A percentile compares a stretch with the other conserved stretches of the same genome.
phyloP scores from a whole-genome alignment of 2,329 filamentous ascomycete species.

The Alternaria sp. region DNA sequence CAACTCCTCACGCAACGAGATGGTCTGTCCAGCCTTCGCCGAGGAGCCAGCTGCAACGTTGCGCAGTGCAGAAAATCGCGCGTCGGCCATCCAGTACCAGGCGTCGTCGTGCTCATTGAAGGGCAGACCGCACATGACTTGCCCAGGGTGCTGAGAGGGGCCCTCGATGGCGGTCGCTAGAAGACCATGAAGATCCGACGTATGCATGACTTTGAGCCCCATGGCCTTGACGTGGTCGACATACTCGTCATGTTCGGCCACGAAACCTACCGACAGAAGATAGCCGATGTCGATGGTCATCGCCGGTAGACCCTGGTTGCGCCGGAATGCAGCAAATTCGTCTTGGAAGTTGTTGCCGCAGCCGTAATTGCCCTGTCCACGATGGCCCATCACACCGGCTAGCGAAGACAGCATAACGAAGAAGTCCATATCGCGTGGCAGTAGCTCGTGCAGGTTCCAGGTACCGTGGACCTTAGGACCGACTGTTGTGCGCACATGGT shows the following conservation, averaged over 20 bases:
- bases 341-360: constrained; percentile 32
- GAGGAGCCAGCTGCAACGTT: constrained; percentile 7
- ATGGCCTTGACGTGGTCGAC: constrained; percentile 13
- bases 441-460: constrained; percentile 32
- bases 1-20: constrained; percentile 8
- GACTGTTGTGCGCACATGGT: constrained; percentile 3
- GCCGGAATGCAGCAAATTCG: constrained; percentile 24
- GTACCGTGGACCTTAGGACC: constrained; percentile 44
- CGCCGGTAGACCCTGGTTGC: constrained; percentile 40
- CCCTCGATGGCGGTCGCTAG: constrained; percentile 9
- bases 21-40: background rate
- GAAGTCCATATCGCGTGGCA: constrained; percentile 25
- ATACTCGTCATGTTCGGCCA: constrained; percentile 12
- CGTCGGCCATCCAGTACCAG: constrained; percentile 10
- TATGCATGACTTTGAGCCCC: constrained; percentile 13
- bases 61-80: constrained; percentile 6
- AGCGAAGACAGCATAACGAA: constrained; percentile 31
- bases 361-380: constrained; percentile 27
- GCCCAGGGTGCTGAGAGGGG: constrained; percentile 2
- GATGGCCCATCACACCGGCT: constrained; percentile 24
- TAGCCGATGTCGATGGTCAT: constrained; percentile 35
- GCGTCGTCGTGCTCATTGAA: constrained; percentile 11
- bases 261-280: constrained; percentile 36
- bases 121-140: constrained; percentile 12
- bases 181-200: constrained; percentile 7